A percentile compares a stretch with the other conserved stretches of the same genome.
Conservation (phyloP, 2,329 filamentous ascomycete species). For the Calycina herbarum region DNA sequence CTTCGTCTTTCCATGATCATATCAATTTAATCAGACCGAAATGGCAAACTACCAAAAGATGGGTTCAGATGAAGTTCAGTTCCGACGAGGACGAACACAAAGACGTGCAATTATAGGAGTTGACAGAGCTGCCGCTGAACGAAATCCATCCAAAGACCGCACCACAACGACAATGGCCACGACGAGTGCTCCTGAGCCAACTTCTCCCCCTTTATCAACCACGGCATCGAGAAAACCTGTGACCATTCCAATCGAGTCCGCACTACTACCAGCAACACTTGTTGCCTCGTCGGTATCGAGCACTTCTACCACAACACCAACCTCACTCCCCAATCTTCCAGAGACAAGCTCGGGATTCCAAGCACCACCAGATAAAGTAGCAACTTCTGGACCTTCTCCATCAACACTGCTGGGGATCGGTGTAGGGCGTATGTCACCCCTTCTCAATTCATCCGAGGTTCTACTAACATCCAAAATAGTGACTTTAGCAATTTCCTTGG, state of each 20-base stretch:
- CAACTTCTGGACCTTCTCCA: not conserved
- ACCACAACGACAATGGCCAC: not conserved
- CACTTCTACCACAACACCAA: not conserved
- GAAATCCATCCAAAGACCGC: not conserved
- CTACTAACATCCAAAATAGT: not conserved
- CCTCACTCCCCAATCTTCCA: not conserved
- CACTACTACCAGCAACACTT: not conserved
- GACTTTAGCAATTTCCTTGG: not conserved
- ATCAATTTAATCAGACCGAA: not conserved
- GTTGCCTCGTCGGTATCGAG: not conserved
- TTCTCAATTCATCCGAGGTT: not conserved
- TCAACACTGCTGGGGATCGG: not conserved
- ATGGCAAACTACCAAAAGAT: not conserved
- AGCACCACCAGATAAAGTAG: not conserved
- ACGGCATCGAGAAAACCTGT: not conserved
- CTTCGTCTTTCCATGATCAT: not conserved
- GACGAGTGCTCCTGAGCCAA: not conserved
- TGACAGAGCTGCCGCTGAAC: not conserved
- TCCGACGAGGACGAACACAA: slow-evolving; percentile 1
- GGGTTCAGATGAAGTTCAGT: not conserved
- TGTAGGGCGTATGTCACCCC: not conserved
- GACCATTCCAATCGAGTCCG: not conserved
- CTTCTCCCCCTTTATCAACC: not conserved
- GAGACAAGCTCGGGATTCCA: not conserved
- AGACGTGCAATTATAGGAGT: not conserved